Conservation (phyloP, 2,329 filamentous ascomycete genomes). For the Pyrenochaeta sp. region DNA sequence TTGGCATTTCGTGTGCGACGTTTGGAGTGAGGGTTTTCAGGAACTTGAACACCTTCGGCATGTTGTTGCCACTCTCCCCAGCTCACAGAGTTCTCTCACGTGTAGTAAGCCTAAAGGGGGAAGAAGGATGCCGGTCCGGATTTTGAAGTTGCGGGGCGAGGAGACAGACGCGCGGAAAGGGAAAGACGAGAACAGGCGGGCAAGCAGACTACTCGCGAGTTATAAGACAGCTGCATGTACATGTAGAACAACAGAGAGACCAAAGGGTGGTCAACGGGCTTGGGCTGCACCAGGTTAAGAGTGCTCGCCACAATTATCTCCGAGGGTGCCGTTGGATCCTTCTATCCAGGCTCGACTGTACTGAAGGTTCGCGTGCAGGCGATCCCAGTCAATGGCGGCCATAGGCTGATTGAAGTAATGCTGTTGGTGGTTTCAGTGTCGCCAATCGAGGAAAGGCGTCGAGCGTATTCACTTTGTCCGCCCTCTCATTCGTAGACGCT, state of each 20-base stretch:
- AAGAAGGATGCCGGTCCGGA: slow-evolving; percentile 2
- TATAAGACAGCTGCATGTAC: not conserved
- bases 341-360: slow-evolving; percentile 16
- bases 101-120: slow-evolving; percentile 3
- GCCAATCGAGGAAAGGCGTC: slow-evolving; percentile 31
- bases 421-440: slow-evolving; percentile 28
- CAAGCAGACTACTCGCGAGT: not conserved
- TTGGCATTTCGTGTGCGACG: slow-evolving; percentile 30
- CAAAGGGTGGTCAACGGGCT: slow-evolving; percentile 8
- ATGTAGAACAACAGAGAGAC: not conserved
- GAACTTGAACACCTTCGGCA: slow-evolving; percentile 36
- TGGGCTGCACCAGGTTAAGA: slow-evolving; percentile 23
- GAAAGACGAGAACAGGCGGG: not conserved
- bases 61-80: slow-evolving; percentile 16
- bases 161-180: not conserved
- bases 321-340: slow-evolving; percentile 23
- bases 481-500: slow-evolving; percentile 28
- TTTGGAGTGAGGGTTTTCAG: slow-evolving; percentile 40
- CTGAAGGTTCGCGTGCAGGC: slow-evolving; percentile 12
- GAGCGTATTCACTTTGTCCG: slow-evolving; percentile 7
- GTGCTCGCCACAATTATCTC: slow-evolving; percentile 11
- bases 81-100: not conserved
- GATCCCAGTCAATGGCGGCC: slow-evolving; percentile 18
- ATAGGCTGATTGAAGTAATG: slow-evolving; percentile 21
- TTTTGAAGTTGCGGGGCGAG: slow-evolving; percentile 1